Evolutionary conservation across 108 stramenopile genomes (phyloP), one percentile per base, ranked within the genome.

Genomic region (Nitzschia sp.): DNA sequence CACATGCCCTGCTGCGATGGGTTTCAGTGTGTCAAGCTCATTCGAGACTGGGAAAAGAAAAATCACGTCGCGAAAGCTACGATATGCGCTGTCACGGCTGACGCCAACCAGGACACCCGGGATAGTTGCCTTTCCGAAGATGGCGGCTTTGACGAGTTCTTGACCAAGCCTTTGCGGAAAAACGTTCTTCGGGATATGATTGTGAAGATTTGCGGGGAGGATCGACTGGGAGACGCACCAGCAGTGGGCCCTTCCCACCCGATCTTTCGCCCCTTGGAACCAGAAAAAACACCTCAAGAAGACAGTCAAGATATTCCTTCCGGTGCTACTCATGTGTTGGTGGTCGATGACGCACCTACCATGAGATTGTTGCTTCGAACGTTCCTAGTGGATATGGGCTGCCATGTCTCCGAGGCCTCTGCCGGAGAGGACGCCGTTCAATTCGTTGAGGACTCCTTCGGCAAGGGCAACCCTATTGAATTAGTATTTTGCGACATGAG

Each of bases 1-100:
- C 59, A 61, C 36, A 61, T 61, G 59, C 59, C 59, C 5, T 41
- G n/a, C 9, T 61, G 59, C 38, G 59, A 61, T 41, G 59, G 59
- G 3, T 61, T 41, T 31, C 59, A 61, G 22, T 61, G 59, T 23
- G 59, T 61, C 6, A 61, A 22, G 38, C 8, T 61, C 6, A 61
- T 61, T 21, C 34, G 59, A 35, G 59, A 61, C 22, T 61, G 59
- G 59, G 59, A 61, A 41, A 15, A 41, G 35, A 41, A 61, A 35
- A 8, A 61, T 41, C 5, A 23, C 9, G 9, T 41, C 3, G 6
- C 26, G 8, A 8, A 6, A 8, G 22, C 22, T 9, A n/a, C 35
- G 34, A 61, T 61, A 21, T 35, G 34, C 22, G 59, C 59, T 26
- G 35, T 61, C n/a, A 61, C 59, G 8, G 59, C 59, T 6, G 59